phyloP scores from a whole-genome alignment of 805 yeast species.

The Candida chauliodis region DNA sequence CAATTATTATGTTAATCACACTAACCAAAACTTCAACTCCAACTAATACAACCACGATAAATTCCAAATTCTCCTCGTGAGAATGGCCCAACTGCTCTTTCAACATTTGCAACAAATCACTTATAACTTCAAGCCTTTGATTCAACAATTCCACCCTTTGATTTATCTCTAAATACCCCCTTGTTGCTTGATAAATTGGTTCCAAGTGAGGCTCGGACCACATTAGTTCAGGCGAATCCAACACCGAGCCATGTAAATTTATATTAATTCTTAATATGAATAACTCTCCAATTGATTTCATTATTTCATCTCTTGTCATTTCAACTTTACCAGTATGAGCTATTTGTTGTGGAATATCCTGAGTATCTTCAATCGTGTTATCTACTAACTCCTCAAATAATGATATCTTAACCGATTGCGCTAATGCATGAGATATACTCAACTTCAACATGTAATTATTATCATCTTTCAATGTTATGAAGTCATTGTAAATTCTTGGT shows the following conservation, averaged over 20 bases:
- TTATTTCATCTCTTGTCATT: slow-evolving; percentile 90
- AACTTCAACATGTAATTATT: slow-evolving; percentile 86
- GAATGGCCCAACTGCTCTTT: slow-evolving; percentile 96
- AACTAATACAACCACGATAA: slow-evolving; percentile 84
- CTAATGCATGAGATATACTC: slow-evolving; percentile 91
- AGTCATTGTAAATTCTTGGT: slow-evolving; percentile 93
- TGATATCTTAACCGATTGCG: slow-evolving; percentile 94
- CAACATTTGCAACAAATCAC: slow-evolving; percentile 90
- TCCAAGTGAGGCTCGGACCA: slow-evolving; percentile 99
- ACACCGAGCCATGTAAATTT: slow-evolving; percentile 79
- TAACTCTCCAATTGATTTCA: slow-evolving; percentile 95
- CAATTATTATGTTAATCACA: slow-evolving; percentile 70
- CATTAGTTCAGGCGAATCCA: slow-evolving; percentile 97
- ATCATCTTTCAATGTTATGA: slow-evolving; percentile 88
- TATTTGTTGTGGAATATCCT: slow-evolving; percentile 93
- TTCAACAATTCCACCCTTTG: slow-evolving; percentile 88
- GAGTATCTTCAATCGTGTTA: slow-evolving; percentile 95
- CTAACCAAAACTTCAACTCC: slow-evolving; percentile 92
- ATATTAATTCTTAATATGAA: slow-evolving; percentile 83
- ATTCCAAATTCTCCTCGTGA: slow-evolving; percentile 85
- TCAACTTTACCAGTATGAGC: slow-evolving; percentile 93
- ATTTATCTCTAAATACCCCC: slow-evolving; percentile 93
- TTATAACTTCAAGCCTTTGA: slow-evolving; percentile 89
- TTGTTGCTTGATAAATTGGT: slow-evolving; percentile 94
- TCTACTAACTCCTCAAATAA: slow-evolving; percentile 94